Percentiles rank a stretch among this genome's conserved stretches.
phyloP scores from a whole-genome alignment of 768 basidiomycete genomes.

The Daedalea quercina region DNA sequence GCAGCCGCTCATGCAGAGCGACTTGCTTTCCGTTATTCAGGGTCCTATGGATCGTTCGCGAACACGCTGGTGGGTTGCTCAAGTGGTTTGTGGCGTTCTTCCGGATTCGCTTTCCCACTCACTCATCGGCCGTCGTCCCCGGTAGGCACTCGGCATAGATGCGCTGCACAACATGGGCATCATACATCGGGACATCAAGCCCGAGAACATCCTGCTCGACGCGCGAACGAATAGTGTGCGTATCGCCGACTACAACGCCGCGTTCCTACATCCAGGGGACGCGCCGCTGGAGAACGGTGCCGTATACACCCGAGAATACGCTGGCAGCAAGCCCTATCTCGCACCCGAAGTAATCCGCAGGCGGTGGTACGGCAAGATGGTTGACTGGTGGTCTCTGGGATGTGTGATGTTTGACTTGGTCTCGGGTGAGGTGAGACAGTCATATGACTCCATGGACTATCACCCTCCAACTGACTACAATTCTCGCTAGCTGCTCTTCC shows the following conservation, averaged over 20 bases:
- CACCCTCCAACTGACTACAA: neutral
- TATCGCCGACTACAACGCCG: constrained; percentile 21
- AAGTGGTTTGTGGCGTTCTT: constrained; percentile 14
- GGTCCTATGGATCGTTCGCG: constrained; percentile 3
- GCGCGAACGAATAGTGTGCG: constrained; percentile 11
- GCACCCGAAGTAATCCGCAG: constrained; percentile 17
- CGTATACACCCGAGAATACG: constrained; percentile 10
- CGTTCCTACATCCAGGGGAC: constrained; percentile 11
- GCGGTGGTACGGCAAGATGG: constrained; percentile 19
- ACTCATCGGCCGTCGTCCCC: neutral
- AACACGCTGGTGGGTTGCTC: constrained; percentile 21
- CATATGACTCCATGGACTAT: neutral
- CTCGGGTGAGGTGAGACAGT: constrained; percentile 21
- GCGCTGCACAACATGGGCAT: constrained; percentile 45
- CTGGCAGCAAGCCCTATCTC: constrained; percentile 20
- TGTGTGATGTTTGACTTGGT: constrained; percentile 21
- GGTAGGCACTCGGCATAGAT: constrained; percentile 22
- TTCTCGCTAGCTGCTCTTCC: constrained; percentile 10
- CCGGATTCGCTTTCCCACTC: neutral
- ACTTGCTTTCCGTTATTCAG: constrained; percentile 9
- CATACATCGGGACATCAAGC: constrained; percentile 55
- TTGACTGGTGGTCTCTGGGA: constrained; percentile 24
- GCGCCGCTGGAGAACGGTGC: constrained; percentile 11
- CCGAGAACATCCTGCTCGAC: constrained; percentile 46
- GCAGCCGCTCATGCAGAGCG: constrained; percentile 15